phyloP scores from a whole-genome alignment of 176 grass and related monocot genomes.

The Rhynchospora pubera region DNA sequence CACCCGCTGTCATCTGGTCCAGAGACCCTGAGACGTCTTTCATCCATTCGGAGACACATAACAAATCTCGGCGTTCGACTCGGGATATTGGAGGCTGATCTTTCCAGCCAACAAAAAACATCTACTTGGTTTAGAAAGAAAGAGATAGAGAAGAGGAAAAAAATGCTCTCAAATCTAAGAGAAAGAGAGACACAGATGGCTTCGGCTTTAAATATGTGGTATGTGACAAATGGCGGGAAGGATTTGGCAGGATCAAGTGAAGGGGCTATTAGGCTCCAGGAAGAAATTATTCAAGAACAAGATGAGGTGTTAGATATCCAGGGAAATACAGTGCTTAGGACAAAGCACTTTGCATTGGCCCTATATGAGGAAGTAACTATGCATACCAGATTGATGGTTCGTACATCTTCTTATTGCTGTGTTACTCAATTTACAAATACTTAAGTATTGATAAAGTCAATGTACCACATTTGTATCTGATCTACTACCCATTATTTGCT shows the following conservation, averaged over 20 bases:
- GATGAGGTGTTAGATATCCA: conserved; percentile 74
- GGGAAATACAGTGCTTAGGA: conserved; percentile 71
- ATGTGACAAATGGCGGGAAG: conserved; percentile 76
- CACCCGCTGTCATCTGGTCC: conserved; percentile 44
- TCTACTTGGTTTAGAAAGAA: conserved; percentile 25
- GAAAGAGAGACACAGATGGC: conserved; percentile 76
- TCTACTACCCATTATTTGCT: neutral
- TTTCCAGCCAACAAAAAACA: conserved; percentile 18
- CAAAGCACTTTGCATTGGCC: conserved; percentile 73
- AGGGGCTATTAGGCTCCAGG: conserved; percentile 36
- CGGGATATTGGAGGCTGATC: conserved; percentile 51
- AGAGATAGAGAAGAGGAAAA: conserved; percentile 58
- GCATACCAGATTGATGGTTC: conserved; percentile 81
- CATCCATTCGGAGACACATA: conserved; percentile 47
- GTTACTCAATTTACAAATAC: neutral
- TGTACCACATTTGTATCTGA: neutral
- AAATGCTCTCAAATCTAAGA: conserved; percentile 64
- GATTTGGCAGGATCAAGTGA: conserved; percentile 64
- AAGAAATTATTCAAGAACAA: conserved; percentile 84
- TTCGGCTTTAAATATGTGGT: conserved; percentile 59
- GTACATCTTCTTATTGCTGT: neutral
- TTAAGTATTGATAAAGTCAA: neutral
- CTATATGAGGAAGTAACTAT: conserved; percentile 83
- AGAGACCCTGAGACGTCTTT: conserved; percentile 43
- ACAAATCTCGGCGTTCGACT: conserved; percentile 59